phyloP scores from a whole-genome alignment of 345 rosid species.

The Sonneratia caseolaris region DNA sequence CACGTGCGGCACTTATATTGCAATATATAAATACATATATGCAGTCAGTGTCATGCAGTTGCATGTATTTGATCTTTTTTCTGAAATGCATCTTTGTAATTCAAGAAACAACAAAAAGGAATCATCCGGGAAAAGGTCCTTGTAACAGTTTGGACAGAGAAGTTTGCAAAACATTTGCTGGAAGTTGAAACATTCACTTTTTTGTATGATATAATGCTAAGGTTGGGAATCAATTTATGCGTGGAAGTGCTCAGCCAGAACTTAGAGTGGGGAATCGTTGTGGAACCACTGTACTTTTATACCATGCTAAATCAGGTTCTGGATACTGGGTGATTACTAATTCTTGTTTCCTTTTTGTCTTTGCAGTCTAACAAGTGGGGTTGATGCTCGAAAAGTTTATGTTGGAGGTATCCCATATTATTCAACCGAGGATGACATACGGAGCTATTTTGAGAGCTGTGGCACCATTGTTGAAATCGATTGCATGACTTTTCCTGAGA shows the following conservation, averaged over 20 bases:
- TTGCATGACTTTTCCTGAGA: slow-evolving; percentile 82
- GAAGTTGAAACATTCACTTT: not conserved
- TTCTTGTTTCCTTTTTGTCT: slow-evolving; percentile 4
- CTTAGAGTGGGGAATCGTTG: not conserved
- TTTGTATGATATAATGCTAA: not conserved
- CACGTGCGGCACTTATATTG: not conserved
- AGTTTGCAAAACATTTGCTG: not conserved
- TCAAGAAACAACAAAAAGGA: not conserved
- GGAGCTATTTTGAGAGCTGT: slow-evolving; percentile 68
- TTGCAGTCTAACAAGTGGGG: slow-evolving; percentile 43
- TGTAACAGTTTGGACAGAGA: not conserved
- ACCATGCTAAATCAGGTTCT: not conserved
- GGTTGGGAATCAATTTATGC: not conserved
- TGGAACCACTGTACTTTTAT: not conserved
- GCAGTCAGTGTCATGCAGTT: not conserved
- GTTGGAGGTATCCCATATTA: slow-evolving; percentile 93
- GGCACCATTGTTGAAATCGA: slow-evolving; percentile 69
- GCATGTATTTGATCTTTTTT: not conserved
- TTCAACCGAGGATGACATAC: slow-evolving; percentile 76
- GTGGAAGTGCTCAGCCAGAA: not conserved
- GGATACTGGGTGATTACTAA: not conserved
- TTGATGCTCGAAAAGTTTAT: slow-evolving; percentile 48
- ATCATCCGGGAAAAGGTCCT: not conserved
- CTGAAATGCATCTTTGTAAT: not conserved
- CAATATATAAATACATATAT: not conserved